Base-by-base conservation (phyloP, 306 rosid genomes). In the Spatholobus suberectus region DNA sequence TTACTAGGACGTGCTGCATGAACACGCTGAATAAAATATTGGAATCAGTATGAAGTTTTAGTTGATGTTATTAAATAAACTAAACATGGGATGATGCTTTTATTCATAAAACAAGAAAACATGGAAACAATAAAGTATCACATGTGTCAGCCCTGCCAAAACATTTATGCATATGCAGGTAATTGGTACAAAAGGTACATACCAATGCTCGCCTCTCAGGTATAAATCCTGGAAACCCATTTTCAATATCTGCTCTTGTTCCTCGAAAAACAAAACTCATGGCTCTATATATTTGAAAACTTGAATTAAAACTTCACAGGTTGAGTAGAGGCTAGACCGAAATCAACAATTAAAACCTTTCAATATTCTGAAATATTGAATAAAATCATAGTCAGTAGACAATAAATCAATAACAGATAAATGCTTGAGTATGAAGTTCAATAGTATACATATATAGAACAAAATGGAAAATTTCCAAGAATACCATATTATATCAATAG, bases 251-350 rank as follows among this genome's bases (percentile, higher is more conserved):
- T 41, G 88, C 89, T 89, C 95, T 90, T 49, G 97, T 87, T 43
- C 98, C 97, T 58, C 98, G 92, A 73, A 95, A 91, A 63, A 95
- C 97, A 87, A 95, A 95, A 87, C 95, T 93, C 98, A 95, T 93
- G 70, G 76, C 88, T 79, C 71, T 73, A 77, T 67, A 51, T 80
- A 73, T 76, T 85, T 40, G 37, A 57, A 54, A 49, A 68, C 70
- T 78, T 73, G 35, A 71, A 73, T 78, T 46, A 70, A 65, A 78
- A 21, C 80, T 74, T 79, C 80, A 77, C 80, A 5, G 23, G 63
- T 32, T 14, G 55, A 67, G 38, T 59, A 70, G 34, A 58, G 37
- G 41, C 67, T 58, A 61, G 74, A 73, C 73, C 55, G 15, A 58
- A 80, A 79, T 35, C 70, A 37, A 81, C 81, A 44, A 71, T 15